Percentiles rank a stretch among this genome's conserved stretches.
These are phyloP conservation scores for Phalaenopsis aphrodite DNA, from an alignment of 106 monocot genomes.

Conservation along the genomic window DNA sequence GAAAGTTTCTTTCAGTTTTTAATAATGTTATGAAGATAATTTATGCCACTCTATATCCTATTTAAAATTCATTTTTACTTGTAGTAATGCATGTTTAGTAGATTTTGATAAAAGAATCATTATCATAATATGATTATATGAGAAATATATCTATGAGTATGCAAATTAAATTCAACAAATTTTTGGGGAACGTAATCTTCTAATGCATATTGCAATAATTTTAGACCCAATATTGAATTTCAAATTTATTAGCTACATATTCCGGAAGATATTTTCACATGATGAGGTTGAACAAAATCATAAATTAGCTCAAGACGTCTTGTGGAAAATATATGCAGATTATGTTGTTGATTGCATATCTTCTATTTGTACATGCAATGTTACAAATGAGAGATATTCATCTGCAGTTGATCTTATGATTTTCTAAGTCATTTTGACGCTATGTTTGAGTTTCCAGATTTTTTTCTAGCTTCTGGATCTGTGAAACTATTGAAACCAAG, in stretches of 20 bases:
- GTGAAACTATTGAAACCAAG: too few relatives aligned
- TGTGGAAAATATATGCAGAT: too few relatives aligned
- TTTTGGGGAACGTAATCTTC: slow-evolving; percentile 5
- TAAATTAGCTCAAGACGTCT: background rate
- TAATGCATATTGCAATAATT: background rate
- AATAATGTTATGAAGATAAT: background rate
- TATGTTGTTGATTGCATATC: too few relatives aligned
- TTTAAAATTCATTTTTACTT: background rate
- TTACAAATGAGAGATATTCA: too few relatives aligned
- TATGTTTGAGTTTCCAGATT: too few relatives aligned
- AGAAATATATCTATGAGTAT: background rate
- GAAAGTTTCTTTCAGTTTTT: background rate
- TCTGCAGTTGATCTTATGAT: too few relatives aligned
- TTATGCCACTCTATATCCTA: background rate
- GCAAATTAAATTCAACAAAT: slow-evolving; percentile 1
- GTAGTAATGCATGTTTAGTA: background rate
- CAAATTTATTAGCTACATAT: background rate
- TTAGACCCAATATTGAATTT: slow-evolving; percentile 1
- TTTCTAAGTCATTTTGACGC: too few relatives aligned
- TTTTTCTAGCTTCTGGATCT: too few relatives aligned
- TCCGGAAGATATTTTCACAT: background rate
- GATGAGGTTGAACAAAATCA: background rate
- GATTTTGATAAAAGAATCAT: background rate
- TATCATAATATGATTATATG: background rate
- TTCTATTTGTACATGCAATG: too few relatives aligned